Evolutionary conservation across 495 filamentous ascomycete genomes (phyloP).

Genomic region (Talaromyces thailandensis): DNA sequence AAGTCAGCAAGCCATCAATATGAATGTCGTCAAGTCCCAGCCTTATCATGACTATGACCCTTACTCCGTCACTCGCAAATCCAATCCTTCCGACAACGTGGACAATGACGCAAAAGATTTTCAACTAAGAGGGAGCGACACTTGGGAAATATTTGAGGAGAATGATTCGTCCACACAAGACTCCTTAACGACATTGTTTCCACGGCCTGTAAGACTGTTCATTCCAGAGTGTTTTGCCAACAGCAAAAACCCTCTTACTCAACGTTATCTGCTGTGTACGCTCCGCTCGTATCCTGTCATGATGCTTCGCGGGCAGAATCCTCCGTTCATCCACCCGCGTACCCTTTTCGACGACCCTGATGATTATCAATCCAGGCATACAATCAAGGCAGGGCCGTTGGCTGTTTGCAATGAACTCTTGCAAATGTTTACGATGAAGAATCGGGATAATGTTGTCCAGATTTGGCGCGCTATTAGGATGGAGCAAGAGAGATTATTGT

Average conservation of each 20-base stretch:
- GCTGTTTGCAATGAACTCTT: constrained; percentile 1
- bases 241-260: background rate
- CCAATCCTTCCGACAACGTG: background rate
- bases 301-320: constrained; percentile 4
- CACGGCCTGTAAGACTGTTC: background rate
- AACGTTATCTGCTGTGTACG: background rate
- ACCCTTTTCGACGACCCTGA: background rate
- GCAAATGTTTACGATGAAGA: constrained; percentile 1
- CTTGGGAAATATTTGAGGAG: background rate
- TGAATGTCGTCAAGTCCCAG: background rate
- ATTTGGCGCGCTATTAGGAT: constrained; percentile 2
- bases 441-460: background rate
- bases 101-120: background rate
- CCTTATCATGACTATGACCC: background rate
- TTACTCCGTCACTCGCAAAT: background rate
- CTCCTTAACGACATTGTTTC: background rate
- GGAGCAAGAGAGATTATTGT: constrained; percentile 1
- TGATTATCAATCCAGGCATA: too few relatives aligned
- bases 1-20: background rate
- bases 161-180: background rate
- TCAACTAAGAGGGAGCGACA: background rate
- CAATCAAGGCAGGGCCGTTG: background rate
- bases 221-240: background rate
- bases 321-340: background rate
- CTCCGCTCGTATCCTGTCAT: constrained; percentile 2